Evolutionary conservation across 108 stramenopile species (phyloP), one percentile per base, ranked within the genome.

Genomic region (Skeletonema menzelii): DNA sequence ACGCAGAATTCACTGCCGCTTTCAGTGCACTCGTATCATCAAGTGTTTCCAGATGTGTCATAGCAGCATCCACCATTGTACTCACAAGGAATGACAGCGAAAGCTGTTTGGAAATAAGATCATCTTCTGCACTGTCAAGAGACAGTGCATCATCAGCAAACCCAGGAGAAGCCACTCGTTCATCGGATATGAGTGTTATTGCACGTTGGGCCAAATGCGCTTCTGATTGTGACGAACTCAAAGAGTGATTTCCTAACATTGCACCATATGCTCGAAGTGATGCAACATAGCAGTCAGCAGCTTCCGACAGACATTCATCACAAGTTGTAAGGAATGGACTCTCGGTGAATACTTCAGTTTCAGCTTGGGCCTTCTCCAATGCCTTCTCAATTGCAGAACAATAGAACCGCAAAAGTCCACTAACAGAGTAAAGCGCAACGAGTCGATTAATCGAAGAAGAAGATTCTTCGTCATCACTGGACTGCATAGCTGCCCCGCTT

Each of bases 401-500:
- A 58, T 95, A 95, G 66, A 92, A 95, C 17, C 90, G 82, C 12
- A 95, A 74, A 8, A 95, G 80, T 3, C 94, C 94, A 65, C 88
- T 88, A 27, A 95, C 84, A 26, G 87, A 85, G 69, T 86, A 95
- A 20, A 95, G 64, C 4, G 90, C 84, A 4, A 87, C 76, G 8
- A 95, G 55, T 8, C 83, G 81, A 71, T 63, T 64, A 8, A 91
- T 65, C 7, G 84, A 63, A 24, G 69, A 72, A 26, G 82, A 81
- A 10, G 86, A 83, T 42, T 86, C 82, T 37, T 91, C 90, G 26
- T 94, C 93, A 11, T 85, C 75, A 35, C 30, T 20, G 28, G 59
- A 12, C n/a, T 31, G 34, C 31, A 30, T 19, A 42, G 19, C 63
- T 64, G 75, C 85, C 20, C 84, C 75, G 34, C 71, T 76, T 7